A percentile compares a stretch with the other conserved stretches of the same genome.
phyloP scores from a whole-genome alignment of 306 rosid species.

The Parietaria judaica region DNA sequence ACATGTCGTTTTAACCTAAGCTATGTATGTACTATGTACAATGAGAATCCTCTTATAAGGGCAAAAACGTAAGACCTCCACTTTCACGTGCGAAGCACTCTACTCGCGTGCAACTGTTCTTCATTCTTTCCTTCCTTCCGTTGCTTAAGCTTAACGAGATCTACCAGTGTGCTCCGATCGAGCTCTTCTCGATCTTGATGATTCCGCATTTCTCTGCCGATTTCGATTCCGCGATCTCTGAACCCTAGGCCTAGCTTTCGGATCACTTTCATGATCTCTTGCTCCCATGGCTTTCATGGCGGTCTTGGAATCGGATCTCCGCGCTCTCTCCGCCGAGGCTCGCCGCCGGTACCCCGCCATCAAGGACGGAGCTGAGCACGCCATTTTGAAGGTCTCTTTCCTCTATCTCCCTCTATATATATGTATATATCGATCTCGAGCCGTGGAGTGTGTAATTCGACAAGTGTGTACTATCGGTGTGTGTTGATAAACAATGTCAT shows the following conservation, averaged over 20 bases:
- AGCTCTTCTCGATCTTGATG: constrained; percentile 13
- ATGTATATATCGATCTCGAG: not conserved
- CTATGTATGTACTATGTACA: too few species aligned
- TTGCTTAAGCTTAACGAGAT: constrained; percentile 31
- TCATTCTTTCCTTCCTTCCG: constrained; percentile 5
- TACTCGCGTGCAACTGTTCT: constrained; percentile 14
- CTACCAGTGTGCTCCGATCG: constrained; percentile 15
- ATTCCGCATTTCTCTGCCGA: not conserved
- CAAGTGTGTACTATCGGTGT: not conserved
- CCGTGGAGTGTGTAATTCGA: too few species aligned
- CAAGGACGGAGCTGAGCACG: constrained; percentile 94
- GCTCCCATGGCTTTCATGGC: constrained; percentile 94
- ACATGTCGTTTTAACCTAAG: too few species aligned
- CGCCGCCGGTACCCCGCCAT: constrained; percentile 97
- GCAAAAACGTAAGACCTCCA: too few species aligned
- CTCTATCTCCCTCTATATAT: not conserved
- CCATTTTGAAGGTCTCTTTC: constrained; percentile 67
- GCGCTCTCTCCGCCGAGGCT: constrained; percentile 95
- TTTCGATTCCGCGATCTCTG: constrained; percentile 3
- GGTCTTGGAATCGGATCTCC: constrained; percentile 96
- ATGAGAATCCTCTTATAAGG: too few species aligned
- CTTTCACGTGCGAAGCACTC: constrained; percentile 20
- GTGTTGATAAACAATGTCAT: not conserved
- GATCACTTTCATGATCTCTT: constrained; percentile 6
- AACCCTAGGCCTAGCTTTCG: constrained; percentile 8